phyloP scores from a whole-genome alignment of 805 yeast genomes.

The Saccharomycopsis capsularis region DNA sequence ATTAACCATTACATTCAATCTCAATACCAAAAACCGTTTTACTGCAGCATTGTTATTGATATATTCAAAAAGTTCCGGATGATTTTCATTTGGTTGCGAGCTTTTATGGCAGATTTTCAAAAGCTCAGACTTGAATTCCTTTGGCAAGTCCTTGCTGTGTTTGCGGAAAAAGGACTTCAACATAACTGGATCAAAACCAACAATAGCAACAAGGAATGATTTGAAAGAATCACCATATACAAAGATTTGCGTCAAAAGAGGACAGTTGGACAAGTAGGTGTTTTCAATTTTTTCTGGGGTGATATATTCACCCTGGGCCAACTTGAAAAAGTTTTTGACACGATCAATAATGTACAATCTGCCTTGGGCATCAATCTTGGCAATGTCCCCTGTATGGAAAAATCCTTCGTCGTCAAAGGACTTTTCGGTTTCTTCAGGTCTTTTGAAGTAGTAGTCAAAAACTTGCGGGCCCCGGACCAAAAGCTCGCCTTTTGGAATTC shows the following conservation, averaged over 20 bases:
- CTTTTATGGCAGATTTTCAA: not conserved
- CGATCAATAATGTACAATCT: slow-evolving; percentile 47
- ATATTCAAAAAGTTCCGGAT: slow-evolving; percentile 26
- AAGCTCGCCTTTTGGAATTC: slow-evolving; percentile 40
- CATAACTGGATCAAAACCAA: slow-evolving; percentile 44
- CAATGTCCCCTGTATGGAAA: slow-evolving; percentile 57
- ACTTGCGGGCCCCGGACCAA: slow-evolving; percentile 48
- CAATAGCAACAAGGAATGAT: slow-evolving; percentile 44
- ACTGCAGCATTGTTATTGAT: slow-evolving; percentile 29
- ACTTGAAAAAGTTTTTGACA: slow-evolving; percentile 51
- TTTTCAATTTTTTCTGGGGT: slow-evolving; percentile 65
- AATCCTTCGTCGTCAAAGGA: slow-evolving; percentile 43
- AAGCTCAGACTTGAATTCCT: not conserved
- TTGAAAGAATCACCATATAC: slow-evolving; percentile 51
- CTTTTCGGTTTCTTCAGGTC: slow-evolving; percentile 40
- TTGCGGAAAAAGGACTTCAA: slow-evolving; percentile 4
- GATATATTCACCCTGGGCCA: slow-evolving; percentile 49
- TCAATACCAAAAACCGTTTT: slow-evolving; percentile 28
- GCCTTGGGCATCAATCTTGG: slow-evolving; percentile 37
- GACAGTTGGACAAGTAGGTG: slow-evolving; percentile 39
- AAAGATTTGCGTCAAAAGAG: slow-evolving; percentile 40
- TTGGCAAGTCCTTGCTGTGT: slow-evolving; percentile 1
- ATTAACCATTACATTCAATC: slow-evolving; percentile 12
- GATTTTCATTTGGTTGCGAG: slow-evolving; percentile 10
- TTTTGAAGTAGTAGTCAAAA: slow-evolving; percentile 44